A percentile compares a stretch with the other conserved stretches of the same genome.
Evolutionary conservation across 306 rosid species (phyloP).

Genomic region (Citrullus colocynthis): DNA sequence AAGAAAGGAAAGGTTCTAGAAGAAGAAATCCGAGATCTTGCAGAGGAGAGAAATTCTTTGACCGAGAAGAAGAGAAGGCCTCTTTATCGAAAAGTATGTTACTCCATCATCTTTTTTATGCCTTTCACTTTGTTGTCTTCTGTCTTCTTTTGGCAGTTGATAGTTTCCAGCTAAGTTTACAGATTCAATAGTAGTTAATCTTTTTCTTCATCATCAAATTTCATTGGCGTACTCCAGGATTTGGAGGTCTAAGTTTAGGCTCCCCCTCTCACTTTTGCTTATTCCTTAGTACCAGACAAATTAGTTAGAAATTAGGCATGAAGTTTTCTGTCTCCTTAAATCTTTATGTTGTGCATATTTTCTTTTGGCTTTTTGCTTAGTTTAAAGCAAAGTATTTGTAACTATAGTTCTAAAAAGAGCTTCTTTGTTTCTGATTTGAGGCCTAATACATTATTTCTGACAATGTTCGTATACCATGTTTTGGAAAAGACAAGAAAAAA

Average conservation of each 20-base stretch:
- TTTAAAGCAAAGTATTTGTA: neutral
- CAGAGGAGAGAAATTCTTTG: conserved; percentile 86
- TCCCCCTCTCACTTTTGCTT: neutral
- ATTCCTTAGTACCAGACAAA: neutral
- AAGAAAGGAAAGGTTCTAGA: conserved; percentile 83
- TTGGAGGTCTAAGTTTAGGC: neutral
- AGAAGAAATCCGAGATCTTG: conserved; percentile 86
- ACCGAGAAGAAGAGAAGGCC: conserved; percentile 82
- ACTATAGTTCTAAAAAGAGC: neutral
- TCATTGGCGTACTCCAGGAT: neutral
- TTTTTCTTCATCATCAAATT: neutral
- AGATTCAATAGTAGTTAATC: neutral
- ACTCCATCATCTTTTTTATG: neutral
- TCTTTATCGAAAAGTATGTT: conserved; percentile 60
- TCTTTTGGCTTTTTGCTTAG: neutral
- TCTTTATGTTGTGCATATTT: neutral
- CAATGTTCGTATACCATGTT: neutral
- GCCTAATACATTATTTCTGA: neutral
- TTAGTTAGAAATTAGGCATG: neutral
- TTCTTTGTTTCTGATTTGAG: neutral
- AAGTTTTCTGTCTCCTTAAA: neutral
- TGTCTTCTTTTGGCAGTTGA: neutral
- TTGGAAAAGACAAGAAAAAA: neutral
- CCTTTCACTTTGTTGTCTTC: neutral
- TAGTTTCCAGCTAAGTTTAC: neutral